Evolutionary conservation across 768 basidiomycete species (phyloP), one percentile per base, ranked within the genome.

Genomic region (Coprinopsis strossmayeri): DNA sequence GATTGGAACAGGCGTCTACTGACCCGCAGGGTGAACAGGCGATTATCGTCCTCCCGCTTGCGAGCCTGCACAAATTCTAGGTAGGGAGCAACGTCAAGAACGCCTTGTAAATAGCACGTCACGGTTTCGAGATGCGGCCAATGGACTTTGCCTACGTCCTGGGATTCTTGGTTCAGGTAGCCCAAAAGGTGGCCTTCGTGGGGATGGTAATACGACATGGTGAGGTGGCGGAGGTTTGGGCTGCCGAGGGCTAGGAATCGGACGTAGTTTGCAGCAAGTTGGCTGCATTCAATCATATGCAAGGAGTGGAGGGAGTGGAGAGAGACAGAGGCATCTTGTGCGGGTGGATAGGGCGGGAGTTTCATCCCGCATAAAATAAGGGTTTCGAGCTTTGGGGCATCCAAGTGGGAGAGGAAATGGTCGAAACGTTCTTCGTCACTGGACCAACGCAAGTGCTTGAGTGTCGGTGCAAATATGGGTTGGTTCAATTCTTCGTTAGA

Each of bases 121-220:
- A 38, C 28, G 34, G 5, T 37, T 32, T 50, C 17, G 7, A 50
- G 35, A 5, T 28, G 4, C n/a, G n/a, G 12, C 49, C 49, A 50
- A 35, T 50, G 49, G 21, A 15, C 12, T 7, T 27, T 34, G 27
- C 49, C 49, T 25, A 25, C 34, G n/a, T n/a, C n/a, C 15, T 45
- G 7, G 5, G 17, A 7, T 18, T 50, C 49, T 17, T 45, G 42
- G 13, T 45, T 45, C 9, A 50, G 49, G 43, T 45, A 50, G 15
- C 26, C 35, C 38, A 50, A 34, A 38, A 50, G 49, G 17, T 50
- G 42, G 1, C 49, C 43, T 12, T 26, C 24, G 15, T 32, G 17
- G 0, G 49, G 49, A 2, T 28, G 49, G 34, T 50, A 50, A 39
- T 50, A 50, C n/a, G 49, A 50, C 49, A 50, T 50, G 24, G 34